Evolutionary conservation across 352 stramenopile species (phyloP).

Genomic region (Phytophthora ramorum): DNA sequence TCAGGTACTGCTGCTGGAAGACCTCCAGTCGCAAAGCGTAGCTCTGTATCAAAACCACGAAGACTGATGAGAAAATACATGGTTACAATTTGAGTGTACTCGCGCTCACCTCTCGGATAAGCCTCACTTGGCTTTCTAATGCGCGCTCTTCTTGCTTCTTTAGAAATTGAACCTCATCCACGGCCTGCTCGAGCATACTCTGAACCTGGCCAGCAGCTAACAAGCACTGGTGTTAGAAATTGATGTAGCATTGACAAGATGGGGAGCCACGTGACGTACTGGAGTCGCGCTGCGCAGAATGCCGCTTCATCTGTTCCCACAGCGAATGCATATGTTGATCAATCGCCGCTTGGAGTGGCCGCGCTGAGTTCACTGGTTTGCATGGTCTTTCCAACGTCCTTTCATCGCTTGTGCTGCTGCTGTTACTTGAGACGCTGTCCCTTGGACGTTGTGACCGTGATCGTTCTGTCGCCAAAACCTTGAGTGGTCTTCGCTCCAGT

Average conservation of each 20-base stretch:
- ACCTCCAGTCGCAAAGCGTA: constrained; percentile 62
- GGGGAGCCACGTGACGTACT: constrained; percentile 29
- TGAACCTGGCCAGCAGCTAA: constrained; percentile 55
- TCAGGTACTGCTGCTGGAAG: constrained; percentile 70
- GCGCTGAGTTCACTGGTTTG: neutral
- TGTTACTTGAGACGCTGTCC: constrained; percentile 13
- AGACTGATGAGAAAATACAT: neutral
- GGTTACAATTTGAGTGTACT: neutral
- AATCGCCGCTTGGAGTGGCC: constrained; percentile 44
- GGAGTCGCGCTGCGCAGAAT: constrained; percentile 50
- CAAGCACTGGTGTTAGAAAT: constrained; percentile 4
- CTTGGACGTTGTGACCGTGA: neutral
- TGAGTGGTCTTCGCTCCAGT: neutral
- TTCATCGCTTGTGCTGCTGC: constrained; percentile 6
- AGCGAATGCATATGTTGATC: constrained; percentile 57
- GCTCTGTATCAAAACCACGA: constrained; percentile 32
- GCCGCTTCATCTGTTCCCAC: constrained; percentile 53
- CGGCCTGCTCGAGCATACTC: constrained; percentile 50
- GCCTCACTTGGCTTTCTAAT: constrained; percentile 50
- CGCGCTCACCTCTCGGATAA: constrained; percentile 56
- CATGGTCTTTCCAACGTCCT: neutral
- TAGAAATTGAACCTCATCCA: constrained; percentile 64
- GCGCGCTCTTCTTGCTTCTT: constrained; percentile 58
- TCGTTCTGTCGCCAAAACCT: neutral
- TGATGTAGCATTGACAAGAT: too few species aligned